Evolutionary conservation across 306 rosid species (phyloP).

Genomic region (Nissolia schottii): DNA sequence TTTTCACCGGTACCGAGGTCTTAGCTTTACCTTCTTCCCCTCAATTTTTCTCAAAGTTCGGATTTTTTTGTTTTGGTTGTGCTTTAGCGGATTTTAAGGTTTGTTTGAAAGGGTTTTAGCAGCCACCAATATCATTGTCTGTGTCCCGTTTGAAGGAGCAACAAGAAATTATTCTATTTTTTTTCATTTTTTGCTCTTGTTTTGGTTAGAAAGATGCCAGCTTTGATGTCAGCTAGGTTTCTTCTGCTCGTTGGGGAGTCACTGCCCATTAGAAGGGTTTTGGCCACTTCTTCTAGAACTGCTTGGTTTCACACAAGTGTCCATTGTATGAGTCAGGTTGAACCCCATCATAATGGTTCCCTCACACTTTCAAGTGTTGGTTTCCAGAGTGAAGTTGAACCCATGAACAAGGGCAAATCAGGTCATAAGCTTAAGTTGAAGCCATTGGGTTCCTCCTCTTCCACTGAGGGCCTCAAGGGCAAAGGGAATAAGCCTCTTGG

Average conservation of each 20-base stretch:
- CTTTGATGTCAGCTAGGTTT: constrained; percentile 49
- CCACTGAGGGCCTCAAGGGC: constrained; percentile 31
- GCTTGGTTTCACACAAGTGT: constrained; percentile 50
- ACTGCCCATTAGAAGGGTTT: constrained; percentile 45
- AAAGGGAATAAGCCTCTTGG: constrained; percentile 37
- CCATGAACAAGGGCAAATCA: constrained; percentile 21
- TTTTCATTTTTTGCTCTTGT: neutral
- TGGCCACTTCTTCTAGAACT: constrained; percentile 43
- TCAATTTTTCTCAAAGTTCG: constrained; percentile 1
- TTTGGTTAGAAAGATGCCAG: constrained; percentile 51
- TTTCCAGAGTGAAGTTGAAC: constrained; percentile 36
- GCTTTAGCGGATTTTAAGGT: neutral
- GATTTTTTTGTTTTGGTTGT: neutral
- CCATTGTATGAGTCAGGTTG: constrained; percentile 31
- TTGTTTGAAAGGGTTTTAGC: constrained; percentile 3
- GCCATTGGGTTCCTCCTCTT: constrained; percentile 30
- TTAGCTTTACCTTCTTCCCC: neutral
- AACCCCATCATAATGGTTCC: constrained; percentile 34
- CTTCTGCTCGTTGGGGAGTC: constrained; percentile 64
- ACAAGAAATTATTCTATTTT: too few relatives aligned
- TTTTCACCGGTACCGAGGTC: neutral
- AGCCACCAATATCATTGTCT: neutral
- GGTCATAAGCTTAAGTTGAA: constrained; percentile 34
- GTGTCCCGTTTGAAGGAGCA: neutral
- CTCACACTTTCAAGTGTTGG: constrained; percentile 59